Percentiles rank a stretch among this genome's conserved stretches.
Conservation (phyloP, 768 basidiomycete species). For the Myochromella boudieri region DNA sequence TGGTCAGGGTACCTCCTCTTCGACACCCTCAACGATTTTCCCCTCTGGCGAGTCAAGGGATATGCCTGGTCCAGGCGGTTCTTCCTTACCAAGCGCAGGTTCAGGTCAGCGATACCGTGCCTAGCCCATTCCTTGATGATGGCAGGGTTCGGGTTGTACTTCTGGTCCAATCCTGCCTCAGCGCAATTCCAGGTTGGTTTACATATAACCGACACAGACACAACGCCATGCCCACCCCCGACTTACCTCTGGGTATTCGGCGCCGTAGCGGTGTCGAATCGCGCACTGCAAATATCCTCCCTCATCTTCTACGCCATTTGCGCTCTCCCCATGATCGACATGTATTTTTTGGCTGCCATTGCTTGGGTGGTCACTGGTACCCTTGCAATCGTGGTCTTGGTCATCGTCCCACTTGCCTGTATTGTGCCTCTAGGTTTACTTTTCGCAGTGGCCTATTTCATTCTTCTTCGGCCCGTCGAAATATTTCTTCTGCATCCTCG, state of each 20-base stretch:
- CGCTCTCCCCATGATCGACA: not conserved
- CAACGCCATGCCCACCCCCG: not conserved
- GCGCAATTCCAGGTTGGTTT: not conserved
- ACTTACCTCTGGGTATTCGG: slow-evolving; percentile 3
- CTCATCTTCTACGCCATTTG: not conserved
- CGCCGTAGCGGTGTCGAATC: not conserved
- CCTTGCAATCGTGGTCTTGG: not conserved
- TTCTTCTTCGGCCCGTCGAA: too few species aligned
- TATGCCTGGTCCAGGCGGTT: not conserved
- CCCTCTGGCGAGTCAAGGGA: not conserved
- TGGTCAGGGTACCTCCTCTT: slow-evolving; percentile 2
- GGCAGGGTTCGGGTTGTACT: not conserved
- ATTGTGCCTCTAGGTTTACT: too few species aligned
- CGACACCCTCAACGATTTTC: not conserved
- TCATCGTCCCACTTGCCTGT: not conserved
- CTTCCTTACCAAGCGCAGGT: not conserved
- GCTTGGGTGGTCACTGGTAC: not conserved
- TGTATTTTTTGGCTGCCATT: not conserved
- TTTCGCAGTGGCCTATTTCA: too few species aligned
- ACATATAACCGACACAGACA: not conserved
- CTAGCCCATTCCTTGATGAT: not conserved
- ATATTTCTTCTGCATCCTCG: too few species aligned
- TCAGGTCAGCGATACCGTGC: not conserved
- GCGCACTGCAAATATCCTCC: not conserved
- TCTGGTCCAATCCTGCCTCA: not conserved